phyloP scores from a whole-genome alignment of 176 grass and related monocot genomes.

The Bonia amplexicaulis region DNA sequence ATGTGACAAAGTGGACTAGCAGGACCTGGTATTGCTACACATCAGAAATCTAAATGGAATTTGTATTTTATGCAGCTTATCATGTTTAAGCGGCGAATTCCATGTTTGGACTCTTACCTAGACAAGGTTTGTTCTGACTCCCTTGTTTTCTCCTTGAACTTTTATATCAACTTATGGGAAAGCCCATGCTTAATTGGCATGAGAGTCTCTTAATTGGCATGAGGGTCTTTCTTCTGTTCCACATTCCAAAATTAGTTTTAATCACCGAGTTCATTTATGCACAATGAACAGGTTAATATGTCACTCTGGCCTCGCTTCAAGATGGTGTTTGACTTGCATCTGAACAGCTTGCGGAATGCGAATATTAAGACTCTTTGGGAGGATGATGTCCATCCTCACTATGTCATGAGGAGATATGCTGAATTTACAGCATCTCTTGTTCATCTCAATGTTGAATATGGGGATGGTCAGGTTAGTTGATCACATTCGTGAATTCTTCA shows the following conservation, averaged over 20 bases:
- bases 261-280: conserved; percentile 17
- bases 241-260: background rate
- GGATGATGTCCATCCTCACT: conserved; percentile 96
- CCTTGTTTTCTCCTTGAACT: background rate
- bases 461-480: conserved; percentile 86
- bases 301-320: conserved; percentile 95
- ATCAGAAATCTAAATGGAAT: conserved; percentile 23
- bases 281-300: conserved; percentile 70
- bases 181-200: background rate
- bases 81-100: conserved; percentile 91
- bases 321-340: conserved; percentile 98
- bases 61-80: conserved; percentile 75
- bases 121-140: conserved; percentile 70
- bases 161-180: background rate
- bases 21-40: background rate
- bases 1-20: background rate
- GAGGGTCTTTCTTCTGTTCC: conserved; percentile 1
- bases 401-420: conserved; percentile 86
- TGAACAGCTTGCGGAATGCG: conserved; percentile 86
- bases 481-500: conserved; percentile 8
- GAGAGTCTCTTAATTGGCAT: conserved; percentile 3
- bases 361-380: conserved; percentile 90
- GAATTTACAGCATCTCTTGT: conserved; percentile 95
- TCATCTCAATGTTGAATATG: conserved; percentile 96
- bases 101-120: conserved; percentile 97